Conservation (phyloP, 1,139 yeast genomes). For the Geotrichum klebahnii region DNA sequence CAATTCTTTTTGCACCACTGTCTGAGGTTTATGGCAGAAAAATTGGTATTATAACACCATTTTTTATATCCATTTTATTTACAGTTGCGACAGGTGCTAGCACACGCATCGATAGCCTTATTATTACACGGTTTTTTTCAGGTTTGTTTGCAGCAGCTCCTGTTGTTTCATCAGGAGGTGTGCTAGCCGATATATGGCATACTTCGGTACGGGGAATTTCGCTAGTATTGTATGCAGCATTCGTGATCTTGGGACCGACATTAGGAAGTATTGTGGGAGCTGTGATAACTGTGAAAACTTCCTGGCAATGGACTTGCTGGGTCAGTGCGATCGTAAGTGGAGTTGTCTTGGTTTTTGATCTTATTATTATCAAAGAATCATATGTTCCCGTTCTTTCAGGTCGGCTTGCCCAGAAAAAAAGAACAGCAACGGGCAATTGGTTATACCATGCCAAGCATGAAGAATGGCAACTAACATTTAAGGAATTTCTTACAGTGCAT, state of each 20-base stretch:
- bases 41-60: constrained; percentile 60
- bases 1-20: constrained; percentile 71
- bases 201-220: constrained; percentile 66
- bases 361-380: constrained; percentile 62
- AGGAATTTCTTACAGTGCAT: constrained; percentile 42
- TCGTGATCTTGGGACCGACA: constrained; percentile 71
- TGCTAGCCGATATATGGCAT: constrained; percentile 63
- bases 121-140: constrained; percentile 59
- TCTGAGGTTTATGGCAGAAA: constrained; percentile 76
- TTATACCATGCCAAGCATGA: constrained; percentile 45
- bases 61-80: constrained; percentile 46
- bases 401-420: constrained; percentile 51
- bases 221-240: constrained; percentile 63
- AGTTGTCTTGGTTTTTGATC: constrained; percentile 48
- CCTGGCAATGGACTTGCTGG: constrained; percentile 60
- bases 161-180: constrained; percentile 74
- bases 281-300: constrained; percentile 46
- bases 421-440: constrained; percentile 58
- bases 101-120: constrained; percentile 54
- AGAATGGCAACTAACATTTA: constrained; percentile 42
- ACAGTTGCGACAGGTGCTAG: constrained; percentile 55
- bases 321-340: constrained; percentile 60
- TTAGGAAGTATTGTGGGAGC: constrained; percentile 71
- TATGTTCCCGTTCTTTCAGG: constrained; percentile 64
- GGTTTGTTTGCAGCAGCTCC: constrained; percentile 76